These are phyloP conservation scores for Cyberlindnera suaveolens DNA, from an alignment of 805 yeast genomes.

Conservation along the genomic window DNA sequence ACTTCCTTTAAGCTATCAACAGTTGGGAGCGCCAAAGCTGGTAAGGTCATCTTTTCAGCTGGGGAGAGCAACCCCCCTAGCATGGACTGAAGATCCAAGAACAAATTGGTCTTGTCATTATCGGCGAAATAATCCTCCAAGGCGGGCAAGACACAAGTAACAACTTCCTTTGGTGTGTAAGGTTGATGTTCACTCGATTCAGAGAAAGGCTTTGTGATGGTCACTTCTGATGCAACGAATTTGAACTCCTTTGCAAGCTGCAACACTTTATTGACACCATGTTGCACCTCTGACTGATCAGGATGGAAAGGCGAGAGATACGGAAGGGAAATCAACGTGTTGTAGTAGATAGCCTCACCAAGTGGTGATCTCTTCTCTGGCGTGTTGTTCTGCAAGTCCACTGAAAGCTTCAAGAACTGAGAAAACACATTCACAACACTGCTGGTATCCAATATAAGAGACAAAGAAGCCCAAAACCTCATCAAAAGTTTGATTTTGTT, in stretches of 20 bases:
- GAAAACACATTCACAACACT: conserved; percentile 42
- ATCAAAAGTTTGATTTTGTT: conserved; percentile 63
- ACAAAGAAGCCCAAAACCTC: conserved; percentile 61
- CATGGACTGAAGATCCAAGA: conserved; percentile 29
- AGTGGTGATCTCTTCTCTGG: conserved; percentile 42
- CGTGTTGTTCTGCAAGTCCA: conserved; percentile 42
- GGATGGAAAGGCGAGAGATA: conserved; percentile 44
- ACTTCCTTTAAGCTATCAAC: conserved; percentile 28
- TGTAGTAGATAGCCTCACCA: conserved; percentile 64
- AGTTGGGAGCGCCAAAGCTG: conserved; percentile 29
- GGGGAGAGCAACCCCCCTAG: conserved; percentile 12
- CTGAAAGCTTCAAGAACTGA: conserved; percentile 48
- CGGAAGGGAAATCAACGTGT: conserved; percentile 59
- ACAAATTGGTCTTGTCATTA: conserved; percentile 13
- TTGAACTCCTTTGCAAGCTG: conserved; percentile 37
- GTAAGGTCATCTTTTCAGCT: conserved; percentile 16
- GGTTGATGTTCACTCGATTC: conserved; percentile 31
- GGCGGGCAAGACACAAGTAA: conserved; percentile 48
- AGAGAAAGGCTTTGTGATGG: conserved; percentile 23
- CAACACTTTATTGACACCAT: conserved; percentile 33
- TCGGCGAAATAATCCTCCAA: conserved; percentile 23
- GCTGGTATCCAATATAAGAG: conserved; percentile 53
- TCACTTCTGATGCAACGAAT: conserved; percentile 16
- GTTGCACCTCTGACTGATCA: conserved; percentile 28
- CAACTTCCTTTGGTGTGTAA: conserved; percentile 43